phyloP scores from a whole-genome alignment of 768 basidiomycete genomes.

The Pleurotus djamor region DNA sequence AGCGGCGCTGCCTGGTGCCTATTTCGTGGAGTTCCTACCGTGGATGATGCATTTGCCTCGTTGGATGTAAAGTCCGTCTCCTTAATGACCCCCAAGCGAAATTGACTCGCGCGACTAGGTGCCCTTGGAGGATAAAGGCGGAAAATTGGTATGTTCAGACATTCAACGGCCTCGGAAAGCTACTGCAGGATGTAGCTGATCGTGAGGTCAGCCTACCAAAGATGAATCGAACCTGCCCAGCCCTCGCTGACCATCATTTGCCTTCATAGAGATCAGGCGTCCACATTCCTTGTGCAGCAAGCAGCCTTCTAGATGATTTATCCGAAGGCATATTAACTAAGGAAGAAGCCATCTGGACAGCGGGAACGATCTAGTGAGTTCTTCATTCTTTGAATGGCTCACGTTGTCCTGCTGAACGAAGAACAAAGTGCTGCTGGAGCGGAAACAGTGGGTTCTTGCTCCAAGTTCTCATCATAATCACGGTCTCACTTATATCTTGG shows the following conservation, averaged over 20 bases:
- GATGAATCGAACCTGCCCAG: too few relatives aligned
- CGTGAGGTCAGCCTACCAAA: neutral
- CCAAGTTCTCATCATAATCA: neutral
- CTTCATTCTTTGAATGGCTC: neutral
- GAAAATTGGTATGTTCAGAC: slow-evolving; percentile 17
- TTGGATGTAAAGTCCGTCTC: slow-evolving; percentile 17
- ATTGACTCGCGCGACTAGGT: neutral
- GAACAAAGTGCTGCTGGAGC: slow-evolving; percentile 9
- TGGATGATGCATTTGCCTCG: slow-evolving; percentile 25
- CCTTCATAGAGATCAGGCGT: too few relatives aligned
- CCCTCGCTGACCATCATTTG: too few relatives aligned
- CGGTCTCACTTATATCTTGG: too few relatives aligned
- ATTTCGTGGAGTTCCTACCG: slow-evolving; percentile 29
- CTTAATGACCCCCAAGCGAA: neutral
- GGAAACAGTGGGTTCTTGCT: slow-evolving; percentile 15
- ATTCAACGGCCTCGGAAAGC: slow-evolving; percentile 15
- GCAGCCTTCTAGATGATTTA: too few relatives aligned
- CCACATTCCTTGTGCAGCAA: neutral
- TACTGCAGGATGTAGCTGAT: slow-evolving; percentile 13
- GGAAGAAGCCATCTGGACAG: slow-evolving; percentile 2
- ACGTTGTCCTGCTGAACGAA: neutral
- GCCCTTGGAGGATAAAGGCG: slow-evolving; percentile 21
- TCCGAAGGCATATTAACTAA: too few relatives aligned
- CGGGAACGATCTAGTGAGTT: slow-evolving; percentile 11
- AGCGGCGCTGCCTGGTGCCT: slow-evolving; percentile 26